Evolutionary conservation across 441 rosid species (phyloP), one percentile per base, ranked within the genome.

Genomic region (Pelargonium cotyledonis): DNA sequence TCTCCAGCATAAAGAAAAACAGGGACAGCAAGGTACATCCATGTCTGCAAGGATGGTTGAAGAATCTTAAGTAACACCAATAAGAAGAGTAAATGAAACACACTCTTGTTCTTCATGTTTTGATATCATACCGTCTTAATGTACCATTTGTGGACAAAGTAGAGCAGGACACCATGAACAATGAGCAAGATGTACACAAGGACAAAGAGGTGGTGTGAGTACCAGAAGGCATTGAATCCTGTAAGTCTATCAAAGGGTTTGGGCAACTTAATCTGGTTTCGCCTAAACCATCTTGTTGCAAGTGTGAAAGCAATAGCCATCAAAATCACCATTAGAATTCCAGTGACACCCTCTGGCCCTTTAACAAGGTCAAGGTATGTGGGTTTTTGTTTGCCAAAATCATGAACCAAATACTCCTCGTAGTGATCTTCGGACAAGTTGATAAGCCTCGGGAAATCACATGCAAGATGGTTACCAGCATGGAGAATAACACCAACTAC

Each of bases 1-100:
- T 89, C 98, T 26, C 87, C 73, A 6, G 80, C 87, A 73, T 94
- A 94, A 1, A 94, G 82, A n/a, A 72, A 64, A 46, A 88, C 74
- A 0, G 98, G 96, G 67, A 91, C 89, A 0, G 95, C 89, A 5
- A 94, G 76, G 67, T 94, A 94, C 96, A 94, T 94, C 98, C 98
- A 94, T 65, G 96, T 88, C 98, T 90, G 85, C 65, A 51, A 65
- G 12, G 21, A 0, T 55, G 18, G 14, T 6, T 6, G 2, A 55
- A 55, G 7, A 0, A 55, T 55, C 16, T 55, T 8, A 8, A 44
- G 49, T 44, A 44, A 12, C 0, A 19, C 14, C 8, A 16, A 2
- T 43, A 40, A 55, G 21, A 41, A 11, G 61, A 29, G 76, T 84
- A 44, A 44, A 44, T 21, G 23, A 43, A 2, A 43, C 11, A 43